Evolutionary conservation across 2,329 filamentous ascomycete genomes (phyloP), one percentile per base, ranked within the genome.

Genomic region (Aurifilum marmelostoma): DNA sequence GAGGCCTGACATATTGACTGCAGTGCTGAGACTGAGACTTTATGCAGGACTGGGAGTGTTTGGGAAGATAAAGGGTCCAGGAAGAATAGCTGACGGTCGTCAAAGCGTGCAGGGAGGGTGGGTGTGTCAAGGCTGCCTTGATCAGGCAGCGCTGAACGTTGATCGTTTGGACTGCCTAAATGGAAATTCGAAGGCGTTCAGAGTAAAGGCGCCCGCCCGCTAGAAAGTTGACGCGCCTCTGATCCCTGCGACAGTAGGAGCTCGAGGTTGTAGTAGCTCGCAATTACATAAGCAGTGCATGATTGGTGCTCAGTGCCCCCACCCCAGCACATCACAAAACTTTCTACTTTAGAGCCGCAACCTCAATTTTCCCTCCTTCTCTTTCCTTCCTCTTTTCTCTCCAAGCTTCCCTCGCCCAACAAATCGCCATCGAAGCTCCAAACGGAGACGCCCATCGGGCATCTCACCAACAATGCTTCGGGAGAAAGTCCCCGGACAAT

Each of bases 401-500:
- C 12, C 82, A 83, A 88, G 88, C 64, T 58, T 63, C 92, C 89
- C 93, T 97, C 94, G 94, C 87, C 94, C 93, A 89, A 97, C 93
- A 93, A 93, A 97, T 97, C 95, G 95, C 94, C 91, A 90, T 97
- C 94, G 91, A 97, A 97, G 95, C 94, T 93, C 83, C 92, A 91
- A 84, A 97, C 93, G 91, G 93, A 92, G 85, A 88, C 78, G 76
- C 75, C 80, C 74, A 74, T 73, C 76, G 76, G 78, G 79, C 77
- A 73, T 78, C 76, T 77, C 75, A 71, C 63, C 72, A 77, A 74
- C 27, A 58, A 76, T 79, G 94, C 94, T 97, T 97, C 96, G 94
- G 95, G 95, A 97, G 95, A 98, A 98, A 98, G 95, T 98, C 95
- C 95, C 95, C 95, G 95, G 95, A 97, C 94, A 90, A 83, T 78